These are phyloP conservation scores for Oryza glumipatula DNA, from an alignment of 176 grass and related monocot genomes.

Conservation along the genomic window DNA sequence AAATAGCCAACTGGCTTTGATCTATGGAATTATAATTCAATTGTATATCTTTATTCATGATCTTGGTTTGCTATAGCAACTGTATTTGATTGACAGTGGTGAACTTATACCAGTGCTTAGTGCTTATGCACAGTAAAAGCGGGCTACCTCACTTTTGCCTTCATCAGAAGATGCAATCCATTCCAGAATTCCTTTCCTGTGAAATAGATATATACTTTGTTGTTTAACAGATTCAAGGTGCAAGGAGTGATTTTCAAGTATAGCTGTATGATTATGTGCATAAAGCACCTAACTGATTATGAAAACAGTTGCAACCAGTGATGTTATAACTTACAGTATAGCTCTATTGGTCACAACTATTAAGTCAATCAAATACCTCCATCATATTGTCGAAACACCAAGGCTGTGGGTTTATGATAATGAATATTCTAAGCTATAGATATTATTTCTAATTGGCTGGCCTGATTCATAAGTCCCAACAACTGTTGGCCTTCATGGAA, in stretches of 20 bases:
- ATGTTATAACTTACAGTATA: conserved; percentile 20
- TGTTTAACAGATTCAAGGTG: background rate
- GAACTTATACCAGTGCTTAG: background rate
- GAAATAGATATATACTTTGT: background rate
- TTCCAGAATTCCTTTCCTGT: background rate
- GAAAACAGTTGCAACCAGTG: background rate
- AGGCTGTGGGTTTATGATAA: background rate
- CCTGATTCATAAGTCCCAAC: background rate
- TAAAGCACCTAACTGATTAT: background rate
- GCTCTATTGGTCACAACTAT: background rate
- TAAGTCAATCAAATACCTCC: background rate
- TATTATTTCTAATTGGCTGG: conserved; percentile 6
- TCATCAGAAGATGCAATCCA: conserved; percentile 11
- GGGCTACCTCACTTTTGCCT: background rate
- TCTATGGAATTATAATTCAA: conserved; percentile 17
- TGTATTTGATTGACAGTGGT: conserved; percentile 11
- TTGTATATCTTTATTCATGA: background rate
- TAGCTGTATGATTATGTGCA: background rate
- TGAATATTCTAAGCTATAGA: background rate
- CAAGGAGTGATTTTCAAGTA: background rate
- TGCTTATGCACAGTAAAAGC: background rate
- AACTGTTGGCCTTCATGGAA: background rate
- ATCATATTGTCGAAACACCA: background rate
- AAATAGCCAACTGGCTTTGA: background rate
- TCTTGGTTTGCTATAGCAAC: background rate